A percentile compares a stretch with the other conserved stretches of the same genome.
Evolutionary conservation across 176 grass and related monocot species (phyloP).

Genomic region (Aegilops umbellulata): DNA sequence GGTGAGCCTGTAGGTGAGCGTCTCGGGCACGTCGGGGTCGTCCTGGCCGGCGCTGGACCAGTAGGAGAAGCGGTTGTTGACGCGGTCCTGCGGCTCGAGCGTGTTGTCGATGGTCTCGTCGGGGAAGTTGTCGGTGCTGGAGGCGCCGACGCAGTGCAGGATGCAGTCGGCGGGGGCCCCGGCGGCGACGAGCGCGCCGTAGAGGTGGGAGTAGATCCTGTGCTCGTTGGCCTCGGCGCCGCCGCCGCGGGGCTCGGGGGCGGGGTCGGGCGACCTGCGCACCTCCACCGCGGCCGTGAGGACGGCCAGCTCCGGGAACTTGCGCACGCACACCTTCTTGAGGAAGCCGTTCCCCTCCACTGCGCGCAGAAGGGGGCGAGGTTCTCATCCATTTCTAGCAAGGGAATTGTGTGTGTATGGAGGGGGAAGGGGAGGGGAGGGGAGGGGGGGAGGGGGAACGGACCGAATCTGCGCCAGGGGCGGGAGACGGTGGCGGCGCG

Average conservation of each 20-base stretch:
- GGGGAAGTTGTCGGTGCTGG: conserved; percentile 89
- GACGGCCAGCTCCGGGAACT: conserved; percentile 60
- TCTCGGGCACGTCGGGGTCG: conserved; percentile 48
- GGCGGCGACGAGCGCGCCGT: conserved; percentile 39
- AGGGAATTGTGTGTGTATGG: neutral
- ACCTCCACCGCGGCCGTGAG: conserved; percentile 42
- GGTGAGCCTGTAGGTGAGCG: conserved; percentile 59
- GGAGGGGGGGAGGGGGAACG: neutral
- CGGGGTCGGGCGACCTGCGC: neutral
- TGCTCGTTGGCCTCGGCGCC: conserved; percentile 31
- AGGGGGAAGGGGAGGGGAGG: neutral
- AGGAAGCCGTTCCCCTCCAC: conserved; percentile 57
- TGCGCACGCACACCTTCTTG: conserved; percentile 46
- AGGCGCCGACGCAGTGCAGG: conserved; percentile 59
- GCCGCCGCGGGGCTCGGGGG: conserved; percentile 36
- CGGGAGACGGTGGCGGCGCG: conserved; percentile 56
- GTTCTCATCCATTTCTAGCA: neutral
- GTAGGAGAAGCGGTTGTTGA: conserved; percentile 52
- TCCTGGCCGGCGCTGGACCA: conserved; percentile 81
- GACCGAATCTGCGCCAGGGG: conserved; percentile 82
- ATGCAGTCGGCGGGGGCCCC: conserved; percentile 37
- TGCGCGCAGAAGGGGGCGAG: neutral
- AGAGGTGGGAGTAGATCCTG: conserved; percentile 54
- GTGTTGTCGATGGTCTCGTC: conserved; percentile 80
- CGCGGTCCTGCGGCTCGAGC: conserved; percentile 36